Evolutionary conservation across 202 grass and related monocot genomes (phyloP), one percentile per base, ranked within the genome.

Genomic region (Dendrocalamus latiflorus): DNA sequence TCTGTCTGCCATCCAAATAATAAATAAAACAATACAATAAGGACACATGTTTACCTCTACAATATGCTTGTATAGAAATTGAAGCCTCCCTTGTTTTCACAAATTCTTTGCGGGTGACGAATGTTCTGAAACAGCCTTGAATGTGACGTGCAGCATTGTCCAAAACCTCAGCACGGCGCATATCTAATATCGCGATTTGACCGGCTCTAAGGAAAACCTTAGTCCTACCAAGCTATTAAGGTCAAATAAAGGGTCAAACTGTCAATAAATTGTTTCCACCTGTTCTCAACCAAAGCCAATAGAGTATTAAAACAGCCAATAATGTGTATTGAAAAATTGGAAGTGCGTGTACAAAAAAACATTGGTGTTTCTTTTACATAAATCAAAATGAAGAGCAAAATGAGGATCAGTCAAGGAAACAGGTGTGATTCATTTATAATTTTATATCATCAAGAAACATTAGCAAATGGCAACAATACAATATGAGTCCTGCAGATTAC

Each of bases 181-280:
- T 79, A 83, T 98, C 96, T 78, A 98, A 86, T 61, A 91, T 75
- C 21, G 96, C 96, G 9, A 98, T 95, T 83, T 98, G 96, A 76
- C 96, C 96, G 16, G 91, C 93, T 80, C 96, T 93, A 68, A 98
- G 91, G 67, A 98, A 98, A 61, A 95, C 89, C 80, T 98, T 98
- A 30, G 72, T 81, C 55, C 77, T 93, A 68, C 96, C 96, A 84
- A 98, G 89, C 96, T 98, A 87, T 70, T n/a, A 43, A 87, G 69
- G 72, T 59, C 65, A 82, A 85, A 76, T 25, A 54, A 72, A 55
- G 48, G 68, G 17, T 81, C 51, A 81, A 60, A 34, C 24, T 68
- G 34, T 68, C 54, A 74, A 75, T 39, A 59, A 61, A 84, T 60
- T 48, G 39, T 26, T 49, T 36, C 49, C 33, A 79, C 5, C 24